phyloP scores from a whole-genome alignment of 164 flowering plant species.

The Kingdonia uniflora region DNA sequence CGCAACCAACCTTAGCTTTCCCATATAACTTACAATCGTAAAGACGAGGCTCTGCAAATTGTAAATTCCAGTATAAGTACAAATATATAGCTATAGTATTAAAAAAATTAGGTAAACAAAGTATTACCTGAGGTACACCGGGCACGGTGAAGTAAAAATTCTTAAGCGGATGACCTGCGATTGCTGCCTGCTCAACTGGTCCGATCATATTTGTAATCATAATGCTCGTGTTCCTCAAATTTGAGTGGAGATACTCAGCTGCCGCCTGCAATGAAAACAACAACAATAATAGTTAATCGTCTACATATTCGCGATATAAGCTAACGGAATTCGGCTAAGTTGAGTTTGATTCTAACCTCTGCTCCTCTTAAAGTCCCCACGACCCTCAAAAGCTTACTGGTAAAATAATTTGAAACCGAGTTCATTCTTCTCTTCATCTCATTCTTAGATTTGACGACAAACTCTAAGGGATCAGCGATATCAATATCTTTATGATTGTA shows the following conservation, averaged over 20 bases:
- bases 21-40: conserved; percentile 6
- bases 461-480: conserved; percentile 8
- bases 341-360: neutral
- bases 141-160: conserved; percentile 27
- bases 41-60: conserved; percentile 6
- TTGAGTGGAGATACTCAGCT: conserved; percentile 20
- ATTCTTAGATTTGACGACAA: conserved; percentile 1
- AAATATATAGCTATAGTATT: neutral
- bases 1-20: conserved; percentile 8
- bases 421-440: conserved; percentile 13
- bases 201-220: conserved; percentile 28
- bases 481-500: conserved; percentile 7
- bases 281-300: neutral
- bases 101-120: neutral
- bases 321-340: too few species aligned
- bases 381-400: neutral
- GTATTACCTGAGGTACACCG: conserved; percentile 32
- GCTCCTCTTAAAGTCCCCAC: conserved; percentile 8
- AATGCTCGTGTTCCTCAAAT: conserved; percentile 25
- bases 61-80: neutral
- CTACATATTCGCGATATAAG: too few species aligned
- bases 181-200: conserved; percentile 27
- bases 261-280: conserved; percentile 24
- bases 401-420: conserved; percentile 8
- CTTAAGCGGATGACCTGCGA: conserved; percentile 26